These are phyloP conservation scores for Diaporthe nobilis DNA, from an alignment of 2,329 filamentous ascomycete species.

Conservation along the genomic window DNA sequence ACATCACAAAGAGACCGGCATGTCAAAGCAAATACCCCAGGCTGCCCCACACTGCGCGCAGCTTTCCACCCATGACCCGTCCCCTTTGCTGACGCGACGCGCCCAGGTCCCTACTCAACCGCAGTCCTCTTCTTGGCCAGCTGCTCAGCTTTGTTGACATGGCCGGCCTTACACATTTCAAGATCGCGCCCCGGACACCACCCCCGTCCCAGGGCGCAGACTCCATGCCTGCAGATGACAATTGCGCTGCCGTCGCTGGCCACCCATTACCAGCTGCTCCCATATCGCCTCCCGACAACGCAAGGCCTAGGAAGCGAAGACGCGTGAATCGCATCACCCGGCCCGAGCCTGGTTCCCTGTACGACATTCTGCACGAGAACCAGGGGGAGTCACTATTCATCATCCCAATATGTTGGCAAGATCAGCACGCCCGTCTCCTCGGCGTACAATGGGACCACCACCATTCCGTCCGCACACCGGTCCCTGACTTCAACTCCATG, in stretches of 20 bases:
- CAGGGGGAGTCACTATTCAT: constrained; percentile 63
- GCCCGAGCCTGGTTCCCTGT: constrained; percentile 64
- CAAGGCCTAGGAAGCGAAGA: constrained; percentile 43
- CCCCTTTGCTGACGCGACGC: constrained; percentile 34
- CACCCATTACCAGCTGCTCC: constrained; percentile 5
- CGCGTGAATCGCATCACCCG: constrained; percentile 52
- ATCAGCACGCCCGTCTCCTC: constrained; percentile 64
- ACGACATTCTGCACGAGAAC: constrained; percentile 65
- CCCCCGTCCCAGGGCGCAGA: constrained; percentile 23
- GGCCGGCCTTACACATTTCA: constrained; percentile 23
- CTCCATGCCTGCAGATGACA: neutral
- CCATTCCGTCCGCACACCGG: constrained; percentile 57
- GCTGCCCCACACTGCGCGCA: constrained; percentile 10
- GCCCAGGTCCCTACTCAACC: constrained; percentile 34
- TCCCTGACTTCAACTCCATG: constrained; percentile 49
- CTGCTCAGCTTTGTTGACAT: constrained; percentile 38
- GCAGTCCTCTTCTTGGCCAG: constrained; percentile 39
- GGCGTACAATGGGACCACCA: constrained; percentile 61
- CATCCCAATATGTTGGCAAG: constrained; percentile 70
- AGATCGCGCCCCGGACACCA: constrained; percentile 14
- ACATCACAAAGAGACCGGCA: neutral
- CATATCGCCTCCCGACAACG: constrained; percentile 23
- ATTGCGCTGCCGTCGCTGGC: neutral
- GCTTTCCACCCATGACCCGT: constrained; percentile 6
- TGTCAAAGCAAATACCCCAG: constrained; percentile 24